These are phyloP conservation scores for Blastomyces parvus DNA, from an alignment of 2,329 filamentous ascomycete genomes.

Conservation along the genomic window DNA sequence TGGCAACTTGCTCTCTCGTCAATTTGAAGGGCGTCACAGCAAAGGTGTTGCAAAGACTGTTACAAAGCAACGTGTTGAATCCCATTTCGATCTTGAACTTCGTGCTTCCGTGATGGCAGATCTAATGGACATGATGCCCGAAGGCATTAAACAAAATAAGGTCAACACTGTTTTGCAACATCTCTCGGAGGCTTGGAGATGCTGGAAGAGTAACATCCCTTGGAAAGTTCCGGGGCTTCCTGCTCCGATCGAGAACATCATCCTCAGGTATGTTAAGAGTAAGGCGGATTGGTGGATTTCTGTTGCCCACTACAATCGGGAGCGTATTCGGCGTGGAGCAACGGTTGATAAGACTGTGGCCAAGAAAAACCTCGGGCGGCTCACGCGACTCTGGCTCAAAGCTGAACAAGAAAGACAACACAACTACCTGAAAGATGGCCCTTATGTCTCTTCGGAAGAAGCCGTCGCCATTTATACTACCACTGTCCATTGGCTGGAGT, in stretches of 20 bases:
- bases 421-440: conserved; percentile 98
- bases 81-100: conserved; percentile 93
- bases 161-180: conserved; percentile 97
- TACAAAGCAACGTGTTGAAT: conserved; percentile 97
- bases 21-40: conserved; percentile 96
- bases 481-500: conserved; percentile 97
- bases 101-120: conserved; percentile 98
- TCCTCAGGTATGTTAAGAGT: conserved; percentile 94
- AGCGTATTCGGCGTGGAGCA: conserved; percentile 89
- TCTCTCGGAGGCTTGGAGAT: conserved; percentile 95
- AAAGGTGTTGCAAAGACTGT: conserved; percentile 99
- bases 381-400: conserved; percentile 94
- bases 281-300: conserved; percentile 99
- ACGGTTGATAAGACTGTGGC: conserved; percentile 99
- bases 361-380: conserved; percentile 94
- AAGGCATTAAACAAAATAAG: conserved; percentile 99
- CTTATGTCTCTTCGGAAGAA: conserved; percentile 96
- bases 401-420: conserved; percentile 97
- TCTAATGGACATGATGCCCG: conserved; percentile 99
- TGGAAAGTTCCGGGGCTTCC: conserved; percentile 98
- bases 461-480: conserved; percentile 98
- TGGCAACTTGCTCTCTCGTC: conserved; percentile 88
- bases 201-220: conserved; percentile 99
- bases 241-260: conserved; percentile 97
- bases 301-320: conserved; percentile 96